Evolutionary conservation across 225 moss, liverwort and hornwort species (phyloP).

Genomic region (Marchantia polymorpha): DNA sequence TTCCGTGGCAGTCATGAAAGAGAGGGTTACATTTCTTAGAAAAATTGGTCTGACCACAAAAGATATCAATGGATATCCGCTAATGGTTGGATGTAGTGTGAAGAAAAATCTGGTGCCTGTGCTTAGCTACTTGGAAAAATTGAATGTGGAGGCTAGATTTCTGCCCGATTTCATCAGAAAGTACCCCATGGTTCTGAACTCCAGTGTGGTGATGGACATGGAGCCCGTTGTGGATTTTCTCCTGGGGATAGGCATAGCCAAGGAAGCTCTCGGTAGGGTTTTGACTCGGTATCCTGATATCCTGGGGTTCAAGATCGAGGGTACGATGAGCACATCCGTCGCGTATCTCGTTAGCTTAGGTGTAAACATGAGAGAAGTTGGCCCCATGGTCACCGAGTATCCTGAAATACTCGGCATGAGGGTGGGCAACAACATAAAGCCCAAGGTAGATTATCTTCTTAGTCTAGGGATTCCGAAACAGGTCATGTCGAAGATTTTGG

Average conservation of each 20-base stretch:
- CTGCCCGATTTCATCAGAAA: slow-evolving; percentile 71
- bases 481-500: slow-evolving; percentile 81
- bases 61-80: slow-evolving; percentile 86
- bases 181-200: slow-evolving; percentile 85
- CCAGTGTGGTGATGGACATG: slow-evolving; percentile 88
- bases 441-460: slow-evolving; percentile 76
- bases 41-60: slow-evolving; percentile 69
- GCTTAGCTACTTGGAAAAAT: slow-evolving; percentile 66
- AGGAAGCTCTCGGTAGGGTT: slow-evolving; percentile 72
- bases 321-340: slow-evolving; percentile 97
- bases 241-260: slow-evolving; percentile 79
- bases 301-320: slow-evolving; percentile 86
- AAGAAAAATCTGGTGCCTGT: slow-evolving; percentile 93
- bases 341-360: slow-evolving; percentile 91
- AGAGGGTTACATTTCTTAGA: slow-evolving; percentile 68
- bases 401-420: slow-evolving; percentile 98
- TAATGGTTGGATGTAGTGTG: slow-evolving; percentile 97
- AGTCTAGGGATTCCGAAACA: slow-evolving; percentile 68
- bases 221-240: slow-evolving; percentile 76
- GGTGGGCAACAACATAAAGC: slow-evolving; percentile 80
- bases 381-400: slow-evolving; percentile 79
- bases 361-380: slow-evolving; percentile 80
- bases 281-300: slow-evolving; percentile 82
- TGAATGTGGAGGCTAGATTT: slow-evolving; percentile 66
- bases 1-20: slow-evolving; percentile 57